phyloP scores from a whole-genome alignment of 306 rosid genomes.

The Lithocarpus polystachyus region DNA sequence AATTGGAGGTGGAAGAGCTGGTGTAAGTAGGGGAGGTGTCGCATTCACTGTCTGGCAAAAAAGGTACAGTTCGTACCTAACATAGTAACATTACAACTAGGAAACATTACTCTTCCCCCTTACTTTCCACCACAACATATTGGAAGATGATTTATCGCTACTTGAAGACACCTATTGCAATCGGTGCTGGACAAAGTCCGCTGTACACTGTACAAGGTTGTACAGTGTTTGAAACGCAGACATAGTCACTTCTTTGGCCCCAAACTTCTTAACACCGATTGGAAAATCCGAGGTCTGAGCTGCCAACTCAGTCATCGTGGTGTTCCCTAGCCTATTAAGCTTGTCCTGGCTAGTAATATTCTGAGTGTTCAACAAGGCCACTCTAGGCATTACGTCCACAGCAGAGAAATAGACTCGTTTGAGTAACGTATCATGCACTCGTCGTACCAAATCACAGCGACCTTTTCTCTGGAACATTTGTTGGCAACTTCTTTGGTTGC shows the following conservation, averaged over 20 bases:
- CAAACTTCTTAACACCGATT: not conserved
- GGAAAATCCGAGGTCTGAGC: not conserved
- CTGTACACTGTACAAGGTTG: conserved; percentile 29
- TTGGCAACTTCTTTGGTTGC: not conserved
- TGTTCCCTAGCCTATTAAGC: not conserved
- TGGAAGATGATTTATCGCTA: not conserved
- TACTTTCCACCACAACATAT: not conserved
- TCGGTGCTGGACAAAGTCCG: conserved; percentile 10
- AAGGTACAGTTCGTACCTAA: conserved; percentile 1
- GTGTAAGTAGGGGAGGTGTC: too few relatives aligned
- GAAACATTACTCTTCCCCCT: not conserved
- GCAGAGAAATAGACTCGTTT: conserved; percentile 20
- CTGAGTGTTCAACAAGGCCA: not conserved
- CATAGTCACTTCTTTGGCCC: not conserved
- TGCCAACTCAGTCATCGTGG: not conserved
- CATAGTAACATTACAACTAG: conserved; percentile 5
- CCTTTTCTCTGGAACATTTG: not conserved
- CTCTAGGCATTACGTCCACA: accelerated
- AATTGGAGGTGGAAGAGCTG: too few relatives aligned
- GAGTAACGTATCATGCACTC: conserved; percentile 28
- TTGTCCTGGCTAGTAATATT: not conserved
- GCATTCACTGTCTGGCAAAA: not conserved
- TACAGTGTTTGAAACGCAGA: not conserved
- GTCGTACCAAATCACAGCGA: conserved; percentile 27
- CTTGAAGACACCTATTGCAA: not conserved